phyloP scores from a whole-genome alignment of 768 basidiomycete genomes.

The Favolaschia claudopus region DNA sequence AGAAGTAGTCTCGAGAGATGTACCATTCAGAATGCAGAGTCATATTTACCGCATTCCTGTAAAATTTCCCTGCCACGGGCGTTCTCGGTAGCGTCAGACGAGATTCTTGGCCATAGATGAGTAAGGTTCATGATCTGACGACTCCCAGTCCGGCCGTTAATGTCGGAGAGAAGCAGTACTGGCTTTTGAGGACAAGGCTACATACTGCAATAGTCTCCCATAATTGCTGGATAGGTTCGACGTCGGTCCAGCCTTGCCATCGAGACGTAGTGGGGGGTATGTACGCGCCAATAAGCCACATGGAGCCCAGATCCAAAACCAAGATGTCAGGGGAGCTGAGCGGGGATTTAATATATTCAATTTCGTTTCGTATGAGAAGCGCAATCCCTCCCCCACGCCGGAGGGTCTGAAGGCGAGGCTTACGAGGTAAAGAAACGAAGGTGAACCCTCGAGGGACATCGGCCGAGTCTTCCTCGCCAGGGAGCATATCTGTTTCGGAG shows the following conservation, averaged over 20 bases:
- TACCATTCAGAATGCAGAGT: constrained; percentile 9
- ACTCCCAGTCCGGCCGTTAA: constrained; percentile 1
- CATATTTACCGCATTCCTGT: not conserved
- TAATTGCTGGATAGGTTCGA: constrained; percentile 1
- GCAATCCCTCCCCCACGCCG: not conserved
- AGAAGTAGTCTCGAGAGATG: not conserved
- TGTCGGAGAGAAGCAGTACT: not conserved
- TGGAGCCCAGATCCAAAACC: constrained; percentile 4
- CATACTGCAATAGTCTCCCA: constrained; percentile 10
- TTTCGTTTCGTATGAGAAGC: not conserved
- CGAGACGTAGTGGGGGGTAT: not conserved
- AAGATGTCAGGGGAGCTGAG: not conserved
- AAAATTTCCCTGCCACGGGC: not conserved
- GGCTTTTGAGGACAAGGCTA: not conserved
- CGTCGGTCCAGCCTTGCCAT: constrained; percentile 15
- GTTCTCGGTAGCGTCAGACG: not conserved
- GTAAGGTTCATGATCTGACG: not conserved
- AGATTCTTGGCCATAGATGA: not conserved
- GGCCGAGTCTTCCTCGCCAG: not conserved
- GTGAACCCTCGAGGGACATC: not conserved
- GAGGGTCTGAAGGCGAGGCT: not conserved
- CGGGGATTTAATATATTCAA: not conserved
- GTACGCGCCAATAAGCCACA: constrained; percentile 10
- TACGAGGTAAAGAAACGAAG: not conserved
- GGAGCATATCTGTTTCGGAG: not conserved